Base-by-base conservation (phyloP, 2,329 filamentous ascomycete genomes). In the Graphium sp. region DNA sequence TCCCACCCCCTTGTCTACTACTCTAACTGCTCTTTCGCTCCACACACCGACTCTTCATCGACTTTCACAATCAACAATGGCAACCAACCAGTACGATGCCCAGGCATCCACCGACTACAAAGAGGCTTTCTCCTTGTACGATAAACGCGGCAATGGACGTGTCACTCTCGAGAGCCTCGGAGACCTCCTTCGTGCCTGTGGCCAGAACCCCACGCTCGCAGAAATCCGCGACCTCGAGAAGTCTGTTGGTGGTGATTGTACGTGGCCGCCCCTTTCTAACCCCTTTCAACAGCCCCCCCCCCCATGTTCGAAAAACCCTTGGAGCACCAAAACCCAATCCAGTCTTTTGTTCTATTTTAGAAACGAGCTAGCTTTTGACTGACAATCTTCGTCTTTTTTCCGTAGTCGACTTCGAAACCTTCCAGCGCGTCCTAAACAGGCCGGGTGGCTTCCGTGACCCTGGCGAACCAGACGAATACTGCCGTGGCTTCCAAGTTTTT, bases 111-210 rank as follows among this genome's bases (percentile, higher is more conserved):
- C 87, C 62, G 95, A 98, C 77, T 98, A 95, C 82, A 95, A 95
- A 68, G 89, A 98, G 76, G 89, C 89, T 43, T 98, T 98, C 60
- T 85, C 85, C 46, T 80, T 98, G 53, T 98, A 95, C 66, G 89
- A 98, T 69, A 95, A 94, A 75, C 87, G 89, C 55, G 89, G 89
- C 50, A 92, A 82, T 51, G 85, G 87, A 49, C 85, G 85, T 44
- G 89, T 95, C 42, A 59, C 79, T 22, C 65, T 85, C 52, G 79
- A 87, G 41, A 78, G 76, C 39, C 72, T 98, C 32, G 89, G 89
- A 42, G 89, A 98, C 53, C 70, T 98, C 35, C 74, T 98, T 41
- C 80, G 89, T 50, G 89, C 89, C 31, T 98, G 89, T 52, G 89
- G 89, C 26, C 89, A 98, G 64, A 98, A 98, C 60, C 89, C 89